phyloP scores from a whole-genome alignment of 1,139 yeast species.

The Candida buenavistaensis region DNA sequence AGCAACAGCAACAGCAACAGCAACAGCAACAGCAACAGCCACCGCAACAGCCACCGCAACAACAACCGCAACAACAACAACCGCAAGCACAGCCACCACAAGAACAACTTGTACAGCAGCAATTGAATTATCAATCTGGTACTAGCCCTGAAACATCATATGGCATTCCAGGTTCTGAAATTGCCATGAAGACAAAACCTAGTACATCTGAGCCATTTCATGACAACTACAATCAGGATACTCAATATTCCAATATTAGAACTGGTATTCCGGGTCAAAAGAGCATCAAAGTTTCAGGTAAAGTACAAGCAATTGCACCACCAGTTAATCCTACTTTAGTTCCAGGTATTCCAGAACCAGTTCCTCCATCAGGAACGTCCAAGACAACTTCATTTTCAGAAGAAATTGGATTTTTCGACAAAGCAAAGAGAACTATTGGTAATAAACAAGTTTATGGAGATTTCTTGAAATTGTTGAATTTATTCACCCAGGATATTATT shows the following conservation, averaged over 20 bases:
- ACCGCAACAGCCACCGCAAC: constrained; percentile 20
- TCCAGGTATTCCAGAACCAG: constrained; percentile 86
- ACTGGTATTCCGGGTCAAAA: constrained; percentile 22
- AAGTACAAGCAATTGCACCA: constrained; percentile 20
- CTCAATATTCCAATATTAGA: constrained; percentile 56
- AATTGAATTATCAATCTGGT: constrained; percentile 16
- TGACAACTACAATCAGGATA: constrained; percentile 47
- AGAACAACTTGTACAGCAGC: constrained; percentile 13
- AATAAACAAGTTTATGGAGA: constrained; percentile 90
- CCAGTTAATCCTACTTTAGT: constrained; percentile 63
- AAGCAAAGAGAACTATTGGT: constrained; percentile 85
- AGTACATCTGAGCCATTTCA: constrained; percentile 29
- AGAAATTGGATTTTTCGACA: constrained; percentile 88
- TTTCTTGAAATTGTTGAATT: constrained; percentile 80
- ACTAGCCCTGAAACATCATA: constrained; percentile 17
- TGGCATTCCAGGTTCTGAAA: constrained; percentile 14
- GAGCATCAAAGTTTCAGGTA: constrained; percentile 9
- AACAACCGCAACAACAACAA: constrained; percentile 1
- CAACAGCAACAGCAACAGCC: constrained; percentile 17
- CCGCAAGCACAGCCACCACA: too few relatives aligned
- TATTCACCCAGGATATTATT: constrained; percentile 87
- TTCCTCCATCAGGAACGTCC: constrained; percentile 57
- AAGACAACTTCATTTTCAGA: constrained; percentile 67
- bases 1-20: constrained; percentile 12
- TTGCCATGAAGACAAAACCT: constrained; percentile 28